Percentiles rank a stretch among this genome's conserved stretches.
Evolutionary conservation across 768 basidiomycete species (phyloP).

Genomic region (Russula brevipes): DNA sequence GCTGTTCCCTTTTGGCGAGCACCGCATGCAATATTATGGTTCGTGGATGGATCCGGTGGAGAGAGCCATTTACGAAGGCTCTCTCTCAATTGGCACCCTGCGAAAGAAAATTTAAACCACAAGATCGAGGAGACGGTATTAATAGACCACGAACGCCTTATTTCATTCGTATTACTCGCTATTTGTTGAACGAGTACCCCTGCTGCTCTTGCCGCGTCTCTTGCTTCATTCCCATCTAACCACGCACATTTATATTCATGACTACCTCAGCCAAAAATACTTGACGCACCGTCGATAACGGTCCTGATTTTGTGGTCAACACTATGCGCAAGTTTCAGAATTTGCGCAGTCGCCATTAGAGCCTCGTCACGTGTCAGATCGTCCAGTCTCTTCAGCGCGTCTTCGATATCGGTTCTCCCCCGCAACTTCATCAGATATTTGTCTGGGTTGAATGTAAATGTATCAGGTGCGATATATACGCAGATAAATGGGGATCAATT

Average conservation of each 20-base stretch:
- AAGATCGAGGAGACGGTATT: not conserved
- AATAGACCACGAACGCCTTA: not conserved
- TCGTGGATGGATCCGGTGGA: not conserved
- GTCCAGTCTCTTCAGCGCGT: not conserved
- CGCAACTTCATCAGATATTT: not conserved
- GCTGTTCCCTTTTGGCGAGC: not conserved
- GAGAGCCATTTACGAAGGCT: not conserved
- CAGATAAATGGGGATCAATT: not conserved
- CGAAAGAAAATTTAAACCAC: not conserved
- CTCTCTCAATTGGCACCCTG: not conserved
- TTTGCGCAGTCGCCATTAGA: not conserved
- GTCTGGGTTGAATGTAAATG: not conserved
- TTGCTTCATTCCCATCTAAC: not conserved
- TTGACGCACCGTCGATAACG: no score
- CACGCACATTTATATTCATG: no score
- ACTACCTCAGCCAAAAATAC: no score
- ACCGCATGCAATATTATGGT: not conserved
- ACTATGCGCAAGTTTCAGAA: not conserved
- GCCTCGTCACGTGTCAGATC: not conserved
- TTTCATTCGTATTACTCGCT: not conserved
- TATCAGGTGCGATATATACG: not conserved
- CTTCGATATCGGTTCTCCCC: not conserved
- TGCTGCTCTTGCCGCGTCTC: not conserved
- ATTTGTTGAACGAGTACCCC: not conserved
- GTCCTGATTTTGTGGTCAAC: not conserved